These are phyloP conservation scores for Daldinia caldariorum DNA, from an alignment of 495 filamentous ascomycete species.

Conservation along the genomic window DNA sequence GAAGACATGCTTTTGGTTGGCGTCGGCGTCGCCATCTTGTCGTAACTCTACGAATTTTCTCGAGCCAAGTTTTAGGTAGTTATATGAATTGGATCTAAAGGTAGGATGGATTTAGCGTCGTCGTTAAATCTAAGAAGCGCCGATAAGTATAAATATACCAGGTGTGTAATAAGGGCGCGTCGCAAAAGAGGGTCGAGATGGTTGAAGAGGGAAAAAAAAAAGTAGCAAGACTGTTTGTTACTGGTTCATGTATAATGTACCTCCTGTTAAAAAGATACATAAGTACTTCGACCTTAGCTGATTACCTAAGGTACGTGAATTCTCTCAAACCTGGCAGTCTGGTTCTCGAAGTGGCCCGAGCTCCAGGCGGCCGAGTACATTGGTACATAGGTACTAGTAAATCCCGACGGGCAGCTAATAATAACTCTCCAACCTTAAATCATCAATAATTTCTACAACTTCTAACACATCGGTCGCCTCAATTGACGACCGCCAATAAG, in stretches of 20 bases:
- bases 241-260: neutral
- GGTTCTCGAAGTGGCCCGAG: conserved; percentile 35
- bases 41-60: conserved; percentile 20
- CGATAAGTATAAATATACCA: neutral
- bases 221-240: neutral
- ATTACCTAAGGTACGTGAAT: neutral
- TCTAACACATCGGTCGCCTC: conserved; percentile 60
- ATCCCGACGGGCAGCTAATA: conserved; percentile 47
- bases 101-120: neutral
- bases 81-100: neutral
- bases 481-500: conserved; percentile 44
- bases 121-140: neutral
- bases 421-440: conserved; percentile 58
- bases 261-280: neutral
- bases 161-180: neutral
- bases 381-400: too few species aligned
- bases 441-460: conserved; percentile 45
- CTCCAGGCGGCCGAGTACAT: conserved; percentile 47
- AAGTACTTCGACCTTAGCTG: neutral
- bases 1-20: conserved; percentile 83
- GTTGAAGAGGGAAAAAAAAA: neutral
- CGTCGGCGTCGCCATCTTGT: conserved; percentile 52
- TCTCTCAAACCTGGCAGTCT: conserved; percentile 11
- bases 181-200: neutral
- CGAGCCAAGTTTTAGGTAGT: neutral